Conservation (phyloP, 2,329 filamentous ascomycete genomes). For the Teratosphaeria pseudoeucalypti region DNA sequence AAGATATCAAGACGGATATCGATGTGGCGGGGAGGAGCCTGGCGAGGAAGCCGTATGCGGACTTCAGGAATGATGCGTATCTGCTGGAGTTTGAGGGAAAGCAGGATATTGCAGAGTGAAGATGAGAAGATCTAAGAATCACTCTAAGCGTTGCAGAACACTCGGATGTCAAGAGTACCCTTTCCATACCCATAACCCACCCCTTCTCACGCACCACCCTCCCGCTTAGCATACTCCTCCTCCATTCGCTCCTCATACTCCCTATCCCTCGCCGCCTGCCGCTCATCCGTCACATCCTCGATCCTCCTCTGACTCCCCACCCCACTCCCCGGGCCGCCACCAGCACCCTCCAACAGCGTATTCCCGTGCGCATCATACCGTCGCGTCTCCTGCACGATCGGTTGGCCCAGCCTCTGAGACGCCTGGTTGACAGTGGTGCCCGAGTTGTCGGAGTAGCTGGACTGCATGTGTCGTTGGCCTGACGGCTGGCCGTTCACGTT, state of each 20-base stretch:
- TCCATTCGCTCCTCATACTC: constrained; percentile 21
- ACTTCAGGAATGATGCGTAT: constrained; percentile 39
- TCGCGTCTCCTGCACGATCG: constrained; percentile 16
- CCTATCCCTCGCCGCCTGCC: constrained; percentile 14
- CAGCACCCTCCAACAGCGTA: constrained; percentile 12
- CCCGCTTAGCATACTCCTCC: constrained; percentile 24
- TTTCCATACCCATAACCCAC: no score
- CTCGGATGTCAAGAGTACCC: no score
- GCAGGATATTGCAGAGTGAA: constrained; percentile 19
- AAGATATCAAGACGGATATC: constrained; percentile 84
- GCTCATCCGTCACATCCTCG: constrained; percentile 19
- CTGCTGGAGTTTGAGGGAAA: constrained; percentile 26
- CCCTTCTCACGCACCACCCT: constrained; percentile 17
- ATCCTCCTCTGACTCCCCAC: constrained; percentile 7
- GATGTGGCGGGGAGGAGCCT: constrained; percentile 69
- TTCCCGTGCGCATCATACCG: constrained; percentile 23
- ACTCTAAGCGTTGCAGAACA: no score
- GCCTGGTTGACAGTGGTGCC: constrained; percentile 20
- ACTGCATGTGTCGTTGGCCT: constrained; percentile 14
- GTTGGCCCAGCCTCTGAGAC: constrained; percentile 22
- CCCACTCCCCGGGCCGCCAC: not conserved
- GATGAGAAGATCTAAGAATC: not conserved
- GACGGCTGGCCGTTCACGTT: constrained; percentile 14
- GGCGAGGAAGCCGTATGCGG: constrained; percentile 49
- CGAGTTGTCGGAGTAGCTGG: constrained; percentile 16